Base-by-base conservation (phyloP, 352 stramenopile genomes). In the Pythium sp. region DNA sequence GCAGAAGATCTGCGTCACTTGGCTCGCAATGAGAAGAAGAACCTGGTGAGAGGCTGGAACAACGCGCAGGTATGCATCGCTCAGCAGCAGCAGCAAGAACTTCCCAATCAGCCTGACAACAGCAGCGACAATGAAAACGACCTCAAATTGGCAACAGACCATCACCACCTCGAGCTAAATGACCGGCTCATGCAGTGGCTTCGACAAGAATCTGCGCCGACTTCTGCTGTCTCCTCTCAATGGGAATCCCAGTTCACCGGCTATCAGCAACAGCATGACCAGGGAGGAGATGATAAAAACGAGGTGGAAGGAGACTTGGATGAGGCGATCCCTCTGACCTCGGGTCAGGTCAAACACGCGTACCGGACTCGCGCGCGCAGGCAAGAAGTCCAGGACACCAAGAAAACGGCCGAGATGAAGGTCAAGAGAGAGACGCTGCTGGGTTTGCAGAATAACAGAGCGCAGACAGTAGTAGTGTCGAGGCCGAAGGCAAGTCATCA, bases 331-430 rank as follows among this genome's bases (percentile, higher is more conserved):
- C 70, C 70, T 2, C 57, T 77, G 41, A 87, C 76, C 1, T 81
- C 86, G 8, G 75, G 64, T 6, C 78, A 86, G 53, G 75, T 90
- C 47, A 73, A 80, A 18, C 67, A 78, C 36, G 71, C 70, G 51
- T 90, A 88, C 60, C 71, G 74, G 30, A 38, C 62, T 2, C 74
- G 80, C 2, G 78, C 79, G 6, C 60, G 79, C 6, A 68, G 63
- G 30, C 67, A 85, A 58, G 79, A 90, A 36, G 61, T 30, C 0
- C 49, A 56, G 12, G 66, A 73, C 20, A 67, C 67, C 22, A 71
- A 59, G 1, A 72, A 75, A 7, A 41, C 61, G 20, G 30, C 58
- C 22, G 51, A 67, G 5, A 67, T 6, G 38, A 64, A 47, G 1
- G 56, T 54, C 28, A 72, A 67, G 14, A 60, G 30, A 34, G 69